phyloP scores from a whole-genome alignment of 116 monocot genomes.

The Zostera marina region DNA sequence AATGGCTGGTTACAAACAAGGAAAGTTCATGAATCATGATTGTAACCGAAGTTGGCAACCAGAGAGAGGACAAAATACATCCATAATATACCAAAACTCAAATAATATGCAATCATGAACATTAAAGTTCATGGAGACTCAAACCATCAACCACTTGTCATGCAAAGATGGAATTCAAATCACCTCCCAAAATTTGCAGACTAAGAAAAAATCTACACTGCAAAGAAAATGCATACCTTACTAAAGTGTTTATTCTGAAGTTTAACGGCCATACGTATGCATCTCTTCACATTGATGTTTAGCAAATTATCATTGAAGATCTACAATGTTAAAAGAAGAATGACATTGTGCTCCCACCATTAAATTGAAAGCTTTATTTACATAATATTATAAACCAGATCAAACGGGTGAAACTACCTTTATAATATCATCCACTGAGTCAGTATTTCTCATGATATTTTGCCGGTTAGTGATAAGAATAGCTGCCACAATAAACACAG shows the following conservation, averaged over 20 bases:
- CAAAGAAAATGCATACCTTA: slow-evolving; percentile 35
- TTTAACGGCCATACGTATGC: slow-evolving; percentile 74
- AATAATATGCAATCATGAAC: too few species aligned
- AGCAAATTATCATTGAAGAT: slow-evolving; percentile 94
- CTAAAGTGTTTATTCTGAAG: slow-evolving; percentile 75
- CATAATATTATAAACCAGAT: too few species aligned
- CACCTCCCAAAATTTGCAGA: background rate
- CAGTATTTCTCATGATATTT: slow-evolving; percentile 73
- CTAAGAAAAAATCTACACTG: background rate
- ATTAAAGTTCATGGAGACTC: too few species aligned
- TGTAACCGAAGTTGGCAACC: too few species aligned
- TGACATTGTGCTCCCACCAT: too few species aligned
- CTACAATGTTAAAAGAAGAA: slow-evolving; percentile 25
- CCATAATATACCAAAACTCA: too few species aligned
- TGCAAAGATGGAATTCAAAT: too few species aligned
- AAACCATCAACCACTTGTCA: too few species aligned
- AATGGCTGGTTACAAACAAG: too few species aligned
- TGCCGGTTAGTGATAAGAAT: slow-evolving; percentile 84
- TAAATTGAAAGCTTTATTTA: too few species aligned
- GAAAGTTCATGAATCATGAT: too few species aligned
- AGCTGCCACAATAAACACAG: slow-evolving; percentile 89
- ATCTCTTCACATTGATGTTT: slow-evolving; percentile 86
- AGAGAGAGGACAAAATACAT: too few species aligned
- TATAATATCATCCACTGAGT: slow-evolving; percentile 81
- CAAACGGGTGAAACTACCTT: slow-evolving; percentile 32